Base-by-base conservation (phyloP, 176 grass and related monocot species). In the Typha latifolia region DNA sequence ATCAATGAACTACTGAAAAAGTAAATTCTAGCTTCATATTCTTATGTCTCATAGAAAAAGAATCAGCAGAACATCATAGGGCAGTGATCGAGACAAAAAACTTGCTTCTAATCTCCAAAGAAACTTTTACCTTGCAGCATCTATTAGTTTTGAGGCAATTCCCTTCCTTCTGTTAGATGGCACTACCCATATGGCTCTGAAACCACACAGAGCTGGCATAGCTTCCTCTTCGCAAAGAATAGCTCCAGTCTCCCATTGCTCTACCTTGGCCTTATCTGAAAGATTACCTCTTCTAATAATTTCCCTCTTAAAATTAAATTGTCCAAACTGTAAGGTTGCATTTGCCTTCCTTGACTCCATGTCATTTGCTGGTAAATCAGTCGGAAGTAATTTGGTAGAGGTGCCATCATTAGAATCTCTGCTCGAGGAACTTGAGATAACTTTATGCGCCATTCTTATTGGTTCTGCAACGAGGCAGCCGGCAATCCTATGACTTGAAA, bases 111-210 rank as follows among this genome's bases (percentile, higher is more conserved):
- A 43, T 9, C 37, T 43, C 7, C 37, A 43, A 10, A 9, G 10
- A 29, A 29, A 29, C 27, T 10, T 1, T n/a, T 73, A 89, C 88
- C 93, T 84, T 61, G 85, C 83, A 10, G 81, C 82, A 69, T 92
- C 88, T 71, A 97, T 66, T 16, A 97, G 74, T 66, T 83, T 72
- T 23, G 88, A 87, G 16, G 74, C 93, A 65, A 92, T 72, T 48
- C 61, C 62, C 50, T 84, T 87, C 74, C 85, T 81, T 78, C 93
- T 89, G 56, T 75, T 71, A 16, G 83, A 86, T 64, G 85, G 85
- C 24, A 79, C 93, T 8, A 92, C 83, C 88, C 93, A 97, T 64
- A 97, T 87, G 49, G 88, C 88, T 62, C 88, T 82, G 78, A 97
- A 89, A 69, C 93, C 93, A 16, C 85, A 86, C 51, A 80, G 23